Evolutionary conservation across 2,329 filamentous ascomycete genomes (phyloP), one percentile per base, ranked within the genome.

Genomic region (Nemania serpens): DNA sequence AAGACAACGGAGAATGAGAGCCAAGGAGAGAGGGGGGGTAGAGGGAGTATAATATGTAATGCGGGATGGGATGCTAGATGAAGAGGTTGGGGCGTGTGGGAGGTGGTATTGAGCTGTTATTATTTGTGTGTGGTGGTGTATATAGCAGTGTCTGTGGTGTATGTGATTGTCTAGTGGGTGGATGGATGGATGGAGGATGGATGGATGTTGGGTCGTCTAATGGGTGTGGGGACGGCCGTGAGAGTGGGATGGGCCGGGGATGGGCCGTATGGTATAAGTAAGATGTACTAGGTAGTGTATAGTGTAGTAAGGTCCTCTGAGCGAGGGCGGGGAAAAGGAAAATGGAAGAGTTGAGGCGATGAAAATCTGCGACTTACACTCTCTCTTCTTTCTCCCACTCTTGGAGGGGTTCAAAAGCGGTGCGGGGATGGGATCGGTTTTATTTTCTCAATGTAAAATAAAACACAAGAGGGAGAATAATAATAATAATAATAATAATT

Each of bases 401-500:
- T 59, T 55, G 25, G 25, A 29, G 25, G 25, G 25, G 25, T 29
- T 29, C 25, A 29, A 33, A 20, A 45, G 39, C 41, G 61, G 55
- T 63, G 61, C 59, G 41, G 29, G 53, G 41, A 43, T 22, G 65
- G 63, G 67, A 55, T 65, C 63, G 61, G 68, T 66, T 29, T 29
- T 29, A 29, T 55, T 66, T 45, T 66, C 60, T 67, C 64, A 61
- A 62, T 61, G 68, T 68, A 66, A 70, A 68, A 66, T 63, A 66
- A 64, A 59, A 52, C 54, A 58, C 56, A 56, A 48, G 45, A 63
- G 57, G 51, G 42, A 54, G 9, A 45, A 22, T 17, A 51, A 47
- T 6, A 33, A 43, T 29, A 29, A 29, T 29, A 29, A 29, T 43
- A 43, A 43, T 43, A 42, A 36, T 39, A 41, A 42, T 9, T n/a